phyloP scores from a whole-genome alignment of 1,284 basidiomycete species.

The Phaffia rhodozyma region DNA sequence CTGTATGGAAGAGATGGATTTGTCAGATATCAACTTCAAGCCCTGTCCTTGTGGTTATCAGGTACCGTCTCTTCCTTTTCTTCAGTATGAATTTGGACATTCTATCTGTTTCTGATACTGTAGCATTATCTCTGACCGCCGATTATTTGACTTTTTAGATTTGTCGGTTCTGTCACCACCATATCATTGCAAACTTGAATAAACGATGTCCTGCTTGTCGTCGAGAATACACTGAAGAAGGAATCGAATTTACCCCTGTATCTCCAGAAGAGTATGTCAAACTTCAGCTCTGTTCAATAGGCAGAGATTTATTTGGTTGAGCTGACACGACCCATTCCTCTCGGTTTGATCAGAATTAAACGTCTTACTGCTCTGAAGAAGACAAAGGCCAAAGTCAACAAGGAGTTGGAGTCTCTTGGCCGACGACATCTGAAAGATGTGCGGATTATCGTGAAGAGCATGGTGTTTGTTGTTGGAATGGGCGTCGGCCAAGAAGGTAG shows the following conservation, averaged over 20 bases:
- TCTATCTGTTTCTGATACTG: not conserved
- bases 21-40: constrained; percentile 98
- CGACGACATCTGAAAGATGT: constrained; percentile 85
- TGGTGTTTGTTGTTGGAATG: constrained; percentile 92
- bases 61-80: constrained; percentile 40
- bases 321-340: constrained; percentile 9
- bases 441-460: constrained; percentile 89
- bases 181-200: constrained; percentile 93
- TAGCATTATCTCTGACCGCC: constrained; percentile 1
- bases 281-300: not conserved
- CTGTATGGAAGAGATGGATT: constrained; percentile 97
- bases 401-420: constrained; percentile 80
- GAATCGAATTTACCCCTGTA: constrained; percentile 91
- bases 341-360: constrained; percentile 57
- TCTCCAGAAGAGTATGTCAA: constrained; percentile 80
- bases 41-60: constrained; percentile 98
- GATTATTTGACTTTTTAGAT: constrained; percentile 46
- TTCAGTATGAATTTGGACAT: not conserved
- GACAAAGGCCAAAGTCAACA: constrained; percentile 85
- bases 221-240: constrained; percentile 81
- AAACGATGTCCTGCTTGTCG: constrained; percentile 95
- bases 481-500: constrained; percentile 62
- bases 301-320: constrained; percentile 15
- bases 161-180: constrained; percentile 98
- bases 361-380: constrained; percentile 93